Conservation (phyloP, 257 asterid species). For the Nicotiana obtusifolia region DNA sequence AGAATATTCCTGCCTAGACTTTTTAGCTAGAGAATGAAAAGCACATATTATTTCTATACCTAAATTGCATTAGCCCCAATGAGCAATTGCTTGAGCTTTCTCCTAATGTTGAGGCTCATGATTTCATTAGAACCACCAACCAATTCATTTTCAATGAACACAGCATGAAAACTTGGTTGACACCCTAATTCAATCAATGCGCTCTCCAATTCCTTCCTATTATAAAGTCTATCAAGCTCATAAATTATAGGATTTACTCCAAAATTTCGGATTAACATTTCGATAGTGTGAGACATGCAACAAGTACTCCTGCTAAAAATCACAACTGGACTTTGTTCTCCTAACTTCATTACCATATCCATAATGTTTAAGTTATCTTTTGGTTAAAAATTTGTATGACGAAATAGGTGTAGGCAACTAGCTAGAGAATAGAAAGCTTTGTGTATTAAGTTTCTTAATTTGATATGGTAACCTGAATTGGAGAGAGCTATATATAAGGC, state of each 20-base stretch:
- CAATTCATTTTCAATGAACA: background rate
- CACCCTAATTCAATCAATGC: slow-evolving; percentile 1
- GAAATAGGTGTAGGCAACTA: background rate
- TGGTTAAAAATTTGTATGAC: background rate
- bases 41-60: background rate
- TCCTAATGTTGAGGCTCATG: slow-evolving; percentile 5
- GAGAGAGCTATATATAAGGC: background rate
- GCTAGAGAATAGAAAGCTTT: background rate
- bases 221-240: background rate
- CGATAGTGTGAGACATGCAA: slow-evolving; percentile 4
- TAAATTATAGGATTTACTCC: background rate
- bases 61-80: slow-evolving; percentile 10
- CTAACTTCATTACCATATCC: slow-evolving; percentile 3
- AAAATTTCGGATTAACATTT: background rate
- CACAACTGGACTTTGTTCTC: background rate
- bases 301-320: background rate
- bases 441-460: background rate
- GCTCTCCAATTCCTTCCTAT: background rate
- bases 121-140: slow-evolving; percentile 9
- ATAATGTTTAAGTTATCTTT: background rate
- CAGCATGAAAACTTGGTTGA: background rate
- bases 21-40: background rate
- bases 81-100: background rate
- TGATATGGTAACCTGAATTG: background rate
- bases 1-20: background rate